phyloP scores from a whole-genome alignment of 2,329 filamentous ascomycete species.

The Endothia cerciana region DNA sequence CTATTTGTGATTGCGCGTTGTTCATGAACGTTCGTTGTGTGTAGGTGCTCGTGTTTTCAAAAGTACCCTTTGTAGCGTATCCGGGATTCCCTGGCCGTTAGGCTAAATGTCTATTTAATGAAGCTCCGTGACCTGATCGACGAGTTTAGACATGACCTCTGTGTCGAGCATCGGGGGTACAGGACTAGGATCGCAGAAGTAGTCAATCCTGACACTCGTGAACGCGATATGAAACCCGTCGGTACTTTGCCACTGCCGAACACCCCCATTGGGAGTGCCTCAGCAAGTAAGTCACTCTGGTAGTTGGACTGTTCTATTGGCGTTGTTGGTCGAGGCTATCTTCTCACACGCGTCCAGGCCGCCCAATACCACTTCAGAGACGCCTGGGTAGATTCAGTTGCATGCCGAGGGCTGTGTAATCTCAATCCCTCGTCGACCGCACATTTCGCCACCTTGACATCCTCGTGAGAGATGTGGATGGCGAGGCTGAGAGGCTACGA shows the following conservation, averaged over 20 bases:
- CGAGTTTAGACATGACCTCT: background rate
- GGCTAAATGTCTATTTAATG: no score
- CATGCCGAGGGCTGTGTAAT: background rate
- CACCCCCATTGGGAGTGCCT: no score
- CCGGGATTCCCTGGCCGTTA: no score
- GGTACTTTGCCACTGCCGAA: no score
- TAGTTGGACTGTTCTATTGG: background rate
- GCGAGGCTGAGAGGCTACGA: constrained; percentile 1
- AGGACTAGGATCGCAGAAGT: background rate
- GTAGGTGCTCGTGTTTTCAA: background rate
- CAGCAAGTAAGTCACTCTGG: no score
- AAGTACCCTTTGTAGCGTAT: no score
- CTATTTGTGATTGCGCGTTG: background rate
- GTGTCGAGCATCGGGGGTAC: background rate
- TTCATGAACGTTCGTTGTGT: background rate
- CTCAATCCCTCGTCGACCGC: no score
- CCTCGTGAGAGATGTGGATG: background rate
- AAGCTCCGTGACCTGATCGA: background rate
- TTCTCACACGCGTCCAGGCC: background rate
- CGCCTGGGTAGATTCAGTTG: no score
- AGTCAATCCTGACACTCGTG: background rate
- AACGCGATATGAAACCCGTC: no score
- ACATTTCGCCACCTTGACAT: background rate
- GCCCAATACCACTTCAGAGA: no score
- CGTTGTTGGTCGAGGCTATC: background rate